phyloP scores from a whole-genome alignment of 305 asterid species.

The Fraxinus greggii region DNA sequence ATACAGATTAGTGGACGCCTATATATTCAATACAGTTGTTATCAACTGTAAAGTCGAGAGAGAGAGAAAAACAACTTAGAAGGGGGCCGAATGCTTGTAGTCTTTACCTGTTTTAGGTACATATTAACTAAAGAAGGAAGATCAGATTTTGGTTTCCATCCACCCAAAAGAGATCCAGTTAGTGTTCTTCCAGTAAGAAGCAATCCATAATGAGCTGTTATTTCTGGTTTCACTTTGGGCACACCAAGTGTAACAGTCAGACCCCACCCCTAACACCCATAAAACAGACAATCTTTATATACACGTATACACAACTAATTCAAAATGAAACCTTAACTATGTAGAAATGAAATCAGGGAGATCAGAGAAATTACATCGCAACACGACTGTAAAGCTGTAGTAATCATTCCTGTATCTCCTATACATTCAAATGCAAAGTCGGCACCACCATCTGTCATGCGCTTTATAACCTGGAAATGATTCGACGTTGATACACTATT shows the following conservation, averaged over 20 bases:
- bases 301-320: background rate
- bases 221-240: conserved; percentile 76
- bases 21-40: background rate
- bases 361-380: conserved; percentile 53
- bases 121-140: conserved; percentile 79
- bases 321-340: background rate
- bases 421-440: conserved; percentile 92
- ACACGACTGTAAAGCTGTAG: conserved; percentile 86
- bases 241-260: conserved; percentile 81
- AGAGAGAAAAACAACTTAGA: background rate
- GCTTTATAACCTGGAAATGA: conserved; percentile 62
- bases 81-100: background rate
- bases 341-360: conserved; percentile 3
- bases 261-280: background rate
- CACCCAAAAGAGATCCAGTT: conserved; percentile 89
- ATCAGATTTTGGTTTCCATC: conserved; percentile 98
- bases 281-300: background rate
- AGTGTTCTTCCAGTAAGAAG: conserved; percentile 77
- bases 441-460: conserved; percentile 83
- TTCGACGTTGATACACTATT: conserved; percentile 1
- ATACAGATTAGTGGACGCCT: background rate
- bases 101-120: conserved; percentile 71
- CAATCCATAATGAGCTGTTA: conserved; percentile 75
- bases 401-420: conserved; percentile 76
- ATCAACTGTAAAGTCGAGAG: background rate